These are phyloP conservation scores for Tilletia indica DNA, from an alignment of 1,284 basidiomycete species.

Conservation along the genomic window DNA sequence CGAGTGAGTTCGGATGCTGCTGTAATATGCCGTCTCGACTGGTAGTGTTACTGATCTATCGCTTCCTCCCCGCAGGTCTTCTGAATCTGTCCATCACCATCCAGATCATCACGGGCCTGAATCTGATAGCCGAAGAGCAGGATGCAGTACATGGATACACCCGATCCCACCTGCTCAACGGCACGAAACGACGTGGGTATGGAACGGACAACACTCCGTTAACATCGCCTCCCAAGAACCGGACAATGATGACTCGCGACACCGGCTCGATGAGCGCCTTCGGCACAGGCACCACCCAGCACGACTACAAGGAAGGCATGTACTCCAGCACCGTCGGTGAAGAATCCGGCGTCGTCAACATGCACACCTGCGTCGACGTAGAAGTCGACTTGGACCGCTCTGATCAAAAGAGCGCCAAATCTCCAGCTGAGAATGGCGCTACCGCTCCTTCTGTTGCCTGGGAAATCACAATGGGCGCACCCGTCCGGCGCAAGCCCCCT, in stretches of 20 bases:
- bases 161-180: not conserved
- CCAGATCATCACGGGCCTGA: constrained; percentile 11
- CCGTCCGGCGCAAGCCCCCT: not conserved
- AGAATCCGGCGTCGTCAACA: not conserved
- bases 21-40: too few species aligned
- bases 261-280: not conserved
- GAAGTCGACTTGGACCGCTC: not conserved
- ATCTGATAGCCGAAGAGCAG: constrained; percentile 9
- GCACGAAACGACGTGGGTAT: not conserved
- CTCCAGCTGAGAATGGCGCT: not conserved
- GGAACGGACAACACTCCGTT: not conserved
- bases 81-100: constrained; percentile 15
- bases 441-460: not conserved
- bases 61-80: not conserved
- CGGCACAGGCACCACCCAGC: not conserved
- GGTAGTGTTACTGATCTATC: too few species aligned
- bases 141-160: constrained; percentile 16
- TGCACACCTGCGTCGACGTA: not conserved
- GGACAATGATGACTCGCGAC: not conserved
- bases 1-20: constrained; percentile 7
- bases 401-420: not conserved
- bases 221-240: not conserved
- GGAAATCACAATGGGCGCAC: not conserved
- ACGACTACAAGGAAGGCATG: not conserved
- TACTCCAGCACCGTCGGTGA: not conserved